phyloP scores from a whole-genome alignment of 345 rosid species.

The Syzygium grande region DNA sequence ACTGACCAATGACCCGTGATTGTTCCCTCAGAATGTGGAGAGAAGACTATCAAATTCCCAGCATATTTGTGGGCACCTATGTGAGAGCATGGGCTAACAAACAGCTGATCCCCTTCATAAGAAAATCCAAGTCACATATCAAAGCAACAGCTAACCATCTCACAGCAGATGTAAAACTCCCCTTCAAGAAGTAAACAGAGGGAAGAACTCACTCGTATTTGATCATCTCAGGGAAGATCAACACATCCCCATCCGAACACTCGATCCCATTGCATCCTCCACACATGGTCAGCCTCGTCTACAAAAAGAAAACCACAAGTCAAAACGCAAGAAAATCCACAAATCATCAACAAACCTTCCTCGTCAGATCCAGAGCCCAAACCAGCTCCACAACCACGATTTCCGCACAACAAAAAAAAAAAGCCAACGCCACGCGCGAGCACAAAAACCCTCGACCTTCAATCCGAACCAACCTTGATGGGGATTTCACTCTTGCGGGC shows the following conservation, averaged over 20 bases:
- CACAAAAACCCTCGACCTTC: no score
- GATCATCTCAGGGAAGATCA: constrained; percentile 90
- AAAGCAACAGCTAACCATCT: not conserved
- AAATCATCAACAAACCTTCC: not conserved
- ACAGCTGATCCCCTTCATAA: constrained; percentile 24
- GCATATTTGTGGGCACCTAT: constrained; percentile 96
- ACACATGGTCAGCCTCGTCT: constrained; percentile 66
- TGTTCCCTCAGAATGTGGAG: constrained; percentile 58
- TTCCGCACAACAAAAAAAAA: no score
- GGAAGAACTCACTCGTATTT: constrained; percentile 59
- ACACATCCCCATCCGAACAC: constrained; percentile 66
- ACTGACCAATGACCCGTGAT: constrained; percentile 72
- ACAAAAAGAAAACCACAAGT: not conserved
- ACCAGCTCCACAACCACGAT: no score
- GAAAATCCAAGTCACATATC: not conserved
- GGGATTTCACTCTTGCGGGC: no score
- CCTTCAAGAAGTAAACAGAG: not conserved
- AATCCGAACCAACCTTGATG: no score
- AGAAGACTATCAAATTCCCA: constrained; percentile 75
- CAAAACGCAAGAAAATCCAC: not conserved
- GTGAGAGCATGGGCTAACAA: constrained; percentile 76
- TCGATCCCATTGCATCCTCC: constrained; percentile 46
- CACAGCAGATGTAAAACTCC: not conserved
- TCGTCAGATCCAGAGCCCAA: not conserved
- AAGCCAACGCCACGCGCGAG: no score